Base-by-base conservation (phyloP, 768 basidiomycete species). In the Mrakia blollopis region DNA sequence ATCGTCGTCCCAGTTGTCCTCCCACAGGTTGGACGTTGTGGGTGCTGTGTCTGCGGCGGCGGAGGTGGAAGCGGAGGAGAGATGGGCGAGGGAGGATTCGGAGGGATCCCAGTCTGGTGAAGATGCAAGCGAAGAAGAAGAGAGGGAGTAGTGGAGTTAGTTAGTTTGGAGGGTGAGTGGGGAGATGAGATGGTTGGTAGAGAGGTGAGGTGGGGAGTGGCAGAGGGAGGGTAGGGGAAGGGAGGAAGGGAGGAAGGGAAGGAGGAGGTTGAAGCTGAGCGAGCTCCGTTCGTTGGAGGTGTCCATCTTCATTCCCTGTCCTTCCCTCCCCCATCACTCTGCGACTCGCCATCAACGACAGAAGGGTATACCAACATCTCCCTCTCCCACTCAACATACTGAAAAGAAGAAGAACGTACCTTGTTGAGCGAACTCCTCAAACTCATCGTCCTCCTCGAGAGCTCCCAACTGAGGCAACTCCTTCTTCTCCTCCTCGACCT, bases 1-100 rank as follows among this genome's bases (percentile, higher is more conserved):
- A 85, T 99, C 97, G 81, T 99, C 97, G 81, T 99, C 97, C 97
- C 97, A 99, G 83, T 98, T 98, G 80, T 98, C 97, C 86, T 99
- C 97, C 97, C 97, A 99, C 16, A 99, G 86, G 81, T 94, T 92
- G 84, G 97, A 90, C 25, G 92, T 91, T 47, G 91, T 91, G 80
- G 89, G 90, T 4, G 90, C 92, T 18, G 87, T 89, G 5, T 91
- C 91, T 3, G 91, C 90, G 6, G 89, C 88, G 3, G 89, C 87
- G 28, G 91, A 90, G 60, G 88, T 73, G 57, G 80, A 89, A 82
- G 92, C 79, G 52, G 78, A 79, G 37, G 81, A 79, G 50, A 81
- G 78, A 57, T 74, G 73, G 23, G 81, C 79, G n/a, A 79, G 78
- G 30, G 78, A 79, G 37, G 79, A 78, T 39, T 73, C 62, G 18